Evolutionary conservation across 345 rosid genomes (phyloP), one percentile per base, ranked within the genome.

Genomic region (Raphanus sativus): DNA sequence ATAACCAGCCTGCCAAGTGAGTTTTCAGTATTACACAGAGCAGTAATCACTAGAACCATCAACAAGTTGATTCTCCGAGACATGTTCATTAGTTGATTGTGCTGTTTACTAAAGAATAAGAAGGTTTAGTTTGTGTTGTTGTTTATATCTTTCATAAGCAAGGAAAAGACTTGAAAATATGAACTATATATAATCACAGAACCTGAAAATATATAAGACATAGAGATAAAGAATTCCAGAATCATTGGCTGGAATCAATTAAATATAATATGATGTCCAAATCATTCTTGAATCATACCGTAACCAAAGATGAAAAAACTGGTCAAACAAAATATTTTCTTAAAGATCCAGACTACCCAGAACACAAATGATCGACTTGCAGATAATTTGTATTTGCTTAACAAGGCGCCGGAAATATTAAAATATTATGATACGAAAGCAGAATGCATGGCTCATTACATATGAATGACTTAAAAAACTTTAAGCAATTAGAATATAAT

Each of bases 221-320:
- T 17, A 66, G 48, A 66, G 48, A 33, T 4, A 29, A 1, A 60
- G 7, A 40, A 3, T 33, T 61, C 29, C 79, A 67, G 36, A 45
- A 9, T 21, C 7, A 16, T 2, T 36, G 30, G 29, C 6, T 55
- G 36, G 65, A 66, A 15, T 2, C 24, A 58, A 26, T 66, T 74
- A 65, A 56, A 21, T 28, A 6, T 66, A 74, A 65, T 17, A n/a
- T 33, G 38, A n/a, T 64, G 55, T 74, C 38, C 64, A 54, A 52
- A 52, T 73, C 77, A 8, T 64, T 15, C 54, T 13, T 34, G 16
- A 17, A 33, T 48, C 50, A 61, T 16, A 8, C 25, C 10, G 16
- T 6, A 15, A 52, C 24, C 58, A 52, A 52, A 15, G 58, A 36
- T 36, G 40, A 36, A 36, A 36, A 8, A 55, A 24, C 8, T 59